These are phyloP conservation scores for Vicia faba DNA, from an alignment of 306 rosid species.

Conservation along the genomic window DNA sequence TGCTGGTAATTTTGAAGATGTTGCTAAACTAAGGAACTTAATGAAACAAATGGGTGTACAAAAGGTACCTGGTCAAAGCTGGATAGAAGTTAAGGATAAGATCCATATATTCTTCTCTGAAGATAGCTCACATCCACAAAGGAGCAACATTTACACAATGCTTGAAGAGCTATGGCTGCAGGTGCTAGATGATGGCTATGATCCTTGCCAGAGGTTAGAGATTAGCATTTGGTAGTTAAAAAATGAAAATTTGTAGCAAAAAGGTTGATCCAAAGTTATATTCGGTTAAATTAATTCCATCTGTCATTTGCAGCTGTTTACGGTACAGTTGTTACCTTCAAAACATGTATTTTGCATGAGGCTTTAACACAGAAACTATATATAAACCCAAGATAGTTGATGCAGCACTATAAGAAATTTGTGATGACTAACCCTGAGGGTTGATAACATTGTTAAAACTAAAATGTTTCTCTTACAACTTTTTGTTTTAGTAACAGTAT, in stretches of 20 bases:
- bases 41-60: constrained; percentile 61
- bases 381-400: constrained; percentile 16
- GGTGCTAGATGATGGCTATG: constrained; percentile 60
- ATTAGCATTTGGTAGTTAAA: constrained; percentile 31
- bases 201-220: constrained; percentile 43
- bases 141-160: constrained; percentile 50
- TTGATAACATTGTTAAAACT: constrained; percentile 2
- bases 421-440: not conserved
- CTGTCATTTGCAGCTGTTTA: constrained; percentile 11
- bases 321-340: not conserved
- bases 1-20: constrained; percentile 63
- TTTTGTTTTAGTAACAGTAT: not conserved
- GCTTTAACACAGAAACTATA: not conserved
- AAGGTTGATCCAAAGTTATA: not conserved
- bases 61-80: constrained; percentile 72
- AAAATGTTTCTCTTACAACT: not conserved
- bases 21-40: constrained; percentile 57
- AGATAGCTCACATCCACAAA: constrained; percentile 65
- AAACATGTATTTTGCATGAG: not conserved
- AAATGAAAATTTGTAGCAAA: not conserved
- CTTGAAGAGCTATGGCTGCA: constrained; percentile 72
- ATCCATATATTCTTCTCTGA: constrained; percentile 68
- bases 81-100: constrained; percentile 60
- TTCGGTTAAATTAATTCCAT: constrained; percentile 1
- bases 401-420: constrained; percentile 14